Evolutionary conservation across 192 early-diverging fungal genomes (phyloP).

Genomic region (Thoreauomyces humboldtii): DNA sequence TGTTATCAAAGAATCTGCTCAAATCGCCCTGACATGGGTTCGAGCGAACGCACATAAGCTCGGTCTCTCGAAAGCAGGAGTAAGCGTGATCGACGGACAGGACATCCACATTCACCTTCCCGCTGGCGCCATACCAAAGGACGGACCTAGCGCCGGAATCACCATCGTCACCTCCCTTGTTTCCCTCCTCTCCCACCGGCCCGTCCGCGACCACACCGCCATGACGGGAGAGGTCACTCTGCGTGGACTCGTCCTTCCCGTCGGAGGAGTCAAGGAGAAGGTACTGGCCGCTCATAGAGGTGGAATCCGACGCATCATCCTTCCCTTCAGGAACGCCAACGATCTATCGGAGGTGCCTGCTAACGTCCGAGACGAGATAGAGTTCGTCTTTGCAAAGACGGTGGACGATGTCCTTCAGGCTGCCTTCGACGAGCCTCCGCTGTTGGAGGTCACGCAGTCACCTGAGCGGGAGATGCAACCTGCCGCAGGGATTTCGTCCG

Average conservation of each 20-base stretch:
- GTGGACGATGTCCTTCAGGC: conserved; percentile 63
- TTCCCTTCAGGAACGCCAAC: conserved; percentile 70
- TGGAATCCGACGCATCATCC: conserved; percentile 69
- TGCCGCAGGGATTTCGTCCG: too few relatives aligned
- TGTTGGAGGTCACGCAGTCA: too few relatives aligned
- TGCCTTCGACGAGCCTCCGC: conserved; percentile 38
- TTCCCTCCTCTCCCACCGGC: conserved; percentile 62
- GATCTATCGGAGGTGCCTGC: conserved; percentile 73
- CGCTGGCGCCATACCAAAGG: conserved; percentile 75
- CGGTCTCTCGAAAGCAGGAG: conserved; percentile 41
- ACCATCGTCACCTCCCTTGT: conserved; percentile 77
- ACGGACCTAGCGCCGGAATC: conserved; percentile 71
- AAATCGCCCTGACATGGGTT: conserved; percentile 77
- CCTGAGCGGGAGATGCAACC: too few relatives aligned
- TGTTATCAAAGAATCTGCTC: conserved; percentile 83
- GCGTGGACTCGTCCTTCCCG: conserved; percentile 74
- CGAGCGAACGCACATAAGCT: conserved; percentile 64
- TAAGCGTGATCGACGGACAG: conserved; percentile 38
- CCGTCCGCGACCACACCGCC: conserved; percentile 50
- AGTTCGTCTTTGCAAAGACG: conserved; percentile 65
- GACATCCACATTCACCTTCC: conserved; percentile 92
- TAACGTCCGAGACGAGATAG: conserved; percentile 64
- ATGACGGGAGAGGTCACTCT: conserved; percentile 91
- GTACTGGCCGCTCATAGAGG: conserved; percentile 77
- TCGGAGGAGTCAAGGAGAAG: conserved; percentile 88